A percentile compares a stretch with the other conserved stretches of the same genome.
phyloP scores from a whole-genome alignment of 208 protist species.

The Acanthamoeba healyi region DNA sequence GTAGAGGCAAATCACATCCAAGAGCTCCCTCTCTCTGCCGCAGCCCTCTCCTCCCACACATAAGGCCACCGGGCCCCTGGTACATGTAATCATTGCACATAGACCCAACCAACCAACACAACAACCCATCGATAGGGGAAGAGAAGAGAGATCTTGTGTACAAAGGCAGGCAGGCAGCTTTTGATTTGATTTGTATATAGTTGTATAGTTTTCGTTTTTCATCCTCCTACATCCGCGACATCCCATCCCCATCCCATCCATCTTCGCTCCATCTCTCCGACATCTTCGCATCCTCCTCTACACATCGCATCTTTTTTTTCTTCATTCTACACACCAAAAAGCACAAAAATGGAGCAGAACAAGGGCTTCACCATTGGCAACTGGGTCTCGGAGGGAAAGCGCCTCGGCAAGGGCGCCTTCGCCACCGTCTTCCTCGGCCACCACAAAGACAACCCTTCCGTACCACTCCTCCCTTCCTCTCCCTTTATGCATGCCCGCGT shows the following conservation, averaged over 20 bases:
- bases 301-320: background rate
- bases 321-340: background rate
- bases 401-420: conserved; percentile 49
- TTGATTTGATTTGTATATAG: conserved; percentile 10
- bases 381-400: conserved; percentile 57
- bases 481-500: background rate
- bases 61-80: background rate
- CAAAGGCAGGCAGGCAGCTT: background rate
- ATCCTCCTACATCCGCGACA: too few relatives aligned
- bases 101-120: background rate
- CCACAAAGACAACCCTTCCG: background rate
- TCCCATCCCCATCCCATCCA: too few relatives aligned
- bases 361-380: conserved; percentile 48
- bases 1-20: background rate
- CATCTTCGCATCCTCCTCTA: too few relatives aligned
- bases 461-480: background rate
- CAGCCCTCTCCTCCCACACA: too few relatives aligned
- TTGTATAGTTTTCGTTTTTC: background rate
- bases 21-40: background rate
- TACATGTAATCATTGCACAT: conserved; percentile 1
- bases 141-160: background rate
- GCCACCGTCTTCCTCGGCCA: conserved; percentile 65
- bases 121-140: background rate
- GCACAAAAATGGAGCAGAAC: conserved; percentile 11
- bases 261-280: too few relatives aligned